Evolutionary conservation across 169 alveolate species (phyloP).

Genomic region (Babesia sp.): DNA sequence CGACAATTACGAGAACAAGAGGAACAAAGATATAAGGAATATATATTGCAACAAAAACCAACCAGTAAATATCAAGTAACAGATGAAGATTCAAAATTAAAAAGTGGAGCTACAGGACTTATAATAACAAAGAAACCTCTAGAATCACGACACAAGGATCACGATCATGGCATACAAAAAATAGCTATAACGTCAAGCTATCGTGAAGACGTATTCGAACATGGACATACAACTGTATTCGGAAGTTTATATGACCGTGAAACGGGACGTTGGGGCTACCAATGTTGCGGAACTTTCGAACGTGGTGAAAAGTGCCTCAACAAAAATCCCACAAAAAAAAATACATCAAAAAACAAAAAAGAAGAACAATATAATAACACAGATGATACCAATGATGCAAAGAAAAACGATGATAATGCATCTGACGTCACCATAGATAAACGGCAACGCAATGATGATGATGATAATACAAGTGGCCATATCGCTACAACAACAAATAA

Average conservation of each 20-base stretch:
- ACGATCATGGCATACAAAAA: conserved; percentile 39
- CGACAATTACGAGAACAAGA: conserved; percentile 80
- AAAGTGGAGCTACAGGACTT: conserved; percentile 30
- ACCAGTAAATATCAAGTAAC: conserved; percentile 26
- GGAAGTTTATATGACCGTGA: conserved; percentile 79
- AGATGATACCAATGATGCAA: no score
- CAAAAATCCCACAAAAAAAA: not conserved
- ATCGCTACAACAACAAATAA: conserved; percentile 26
- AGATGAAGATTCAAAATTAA: not conserved
- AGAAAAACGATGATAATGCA: not conserved
- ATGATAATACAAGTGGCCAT: conserved; percentile 24
- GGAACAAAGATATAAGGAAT: conserved; percentile 64
- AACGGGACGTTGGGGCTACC: conserved; percentile 80
- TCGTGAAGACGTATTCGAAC: conserved; percentile 72
- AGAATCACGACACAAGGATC: conserved; percentile 2
- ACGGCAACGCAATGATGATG: conserved; percentile 8
- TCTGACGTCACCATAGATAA: not conserved
- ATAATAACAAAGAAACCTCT: conserved; percentile 21
- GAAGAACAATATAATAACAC: no score
- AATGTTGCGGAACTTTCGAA: conserved; percentile 72
- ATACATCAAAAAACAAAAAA: not conserved
- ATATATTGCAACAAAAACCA: conserved; percentile 56
- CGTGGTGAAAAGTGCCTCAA: conserved; percentile 59
- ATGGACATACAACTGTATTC: conserved; percentile 77
- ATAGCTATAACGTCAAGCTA: conserved; percentile 71